Conservation (phyloP, 140 eudicot genomes). For the Flaveria floridana region DNA sequence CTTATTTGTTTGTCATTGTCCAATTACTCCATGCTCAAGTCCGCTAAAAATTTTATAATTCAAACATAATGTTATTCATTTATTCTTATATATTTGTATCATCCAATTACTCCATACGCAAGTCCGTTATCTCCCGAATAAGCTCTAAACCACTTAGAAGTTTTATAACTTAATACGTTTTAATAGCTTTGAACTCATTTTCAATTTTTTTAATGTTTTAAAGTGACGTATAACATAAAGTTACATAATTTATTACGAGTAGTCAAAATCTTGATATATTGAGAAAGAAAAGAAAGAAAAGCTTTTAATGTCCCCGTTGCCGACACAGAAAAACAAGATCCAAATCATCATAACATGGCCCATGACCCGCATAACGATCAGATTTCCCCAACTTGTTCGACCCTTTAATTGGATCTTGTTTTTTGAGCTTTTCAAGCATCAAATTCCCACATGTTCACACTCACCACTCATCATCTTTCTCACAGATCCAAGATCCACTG, state of each 20-base stretch:
- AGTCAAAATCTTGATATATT: conserved; percentile 7
- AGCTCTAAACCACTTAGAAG: no score
- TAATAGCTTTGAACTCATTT: not conserved
- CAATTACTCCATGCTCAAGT: not conserved
- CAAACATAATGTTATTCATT: no score
- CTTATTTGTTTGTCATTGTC: no score
- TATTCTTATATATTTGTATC: no score
- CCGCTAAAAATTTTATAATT: no score
- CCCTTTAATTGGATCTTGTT: conserved; percentile 7
- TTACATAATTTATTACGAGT: not conserved
- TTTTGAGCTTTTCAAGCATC: not conserved
- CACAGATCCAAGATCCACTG: conserved; percentile 37
- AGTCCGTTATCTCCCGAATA: not conserved
- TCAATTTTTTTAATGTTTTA: not conserved
- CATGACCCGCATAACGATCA: conserved; percentile 28
- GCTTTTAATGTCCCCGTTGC: not conserved
- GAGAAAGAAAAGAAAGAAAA: not conserved
- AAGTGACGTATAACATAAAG: not conserved
- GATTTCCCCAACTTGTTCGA: conserved; percentile 23
- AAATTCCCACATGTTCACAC: not conserved
- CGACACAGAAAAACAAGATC: conserved; percentile 33
- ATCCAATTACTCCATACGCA: no score
- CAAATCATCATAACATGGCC: conserved; percentile 28
- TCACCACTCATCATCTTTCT: not conserved
- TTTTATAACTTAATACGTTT: no score